phyloP scores from a whole-genome alignment of 2,329 filamentous ascomycete species.

The Macroventuria anomochaeta region DNA sequence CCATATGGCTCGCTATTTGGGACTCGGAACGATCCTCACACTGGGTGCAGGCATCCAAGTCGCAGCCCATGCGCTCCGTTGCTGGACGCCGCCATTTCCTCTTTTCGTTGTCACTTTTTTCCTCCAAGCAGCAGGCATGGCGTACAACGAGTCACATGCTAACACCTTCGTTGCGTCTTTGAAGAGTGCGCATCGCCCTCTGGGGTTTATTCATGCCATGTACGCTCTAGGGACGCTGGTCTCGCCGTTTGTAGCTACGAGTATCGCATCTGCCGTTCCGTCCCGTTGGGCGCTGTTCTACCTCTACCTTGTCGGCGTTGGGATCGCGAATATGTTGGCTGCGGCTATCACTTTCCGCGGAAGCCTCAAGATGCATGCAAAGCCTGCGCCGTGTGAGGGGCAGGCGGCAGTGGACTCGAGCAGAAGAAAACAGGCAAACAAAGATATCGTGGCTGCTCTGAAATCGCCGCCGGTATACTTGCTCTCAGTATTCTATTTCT shows the following conservation, averaged over 20 bases:
- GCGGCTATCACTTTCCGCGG: background rate
- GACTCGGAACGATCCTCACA: slow-evolving; percentile 63
- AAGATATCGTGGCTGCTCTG: slow-evolving; percentile 44
- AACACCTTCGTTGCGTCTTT: slow-evolving; percentile 66
- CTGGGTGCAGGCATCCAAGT: slow-evolving; percentile 65
- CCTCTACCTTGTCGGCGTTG: slow-evolving; percentile 3
- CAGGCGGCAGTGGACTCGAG: background rate
- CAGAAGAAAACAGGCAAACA: background rate
- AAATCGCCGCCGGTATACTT: slow-evolving; percentile 61
- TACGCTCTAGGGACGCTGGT: slow-evolving; percentile 64
- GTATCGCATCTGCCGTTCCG: slow-evolving; percentile 51
- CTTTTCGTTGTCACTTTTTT: slow-evolving; percentile 66
- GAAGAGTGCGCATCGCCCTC: slow-evolving; percentile 63
- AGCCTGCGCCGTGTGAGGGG: background rate
- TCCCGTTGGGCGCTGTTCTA: slow-evolving; percentile 58
- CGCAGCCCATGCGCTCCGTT: slow-evolving; percentile 60
- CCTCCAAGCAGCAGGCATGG: slow-evolving; percentile 65
- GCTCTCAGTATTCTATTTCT: slow-evolving; percentile 60
- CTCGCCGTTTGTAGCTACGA: slow-evolving; percentile 57
- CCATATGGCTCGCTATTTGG: slow-evolving; percentile 59
- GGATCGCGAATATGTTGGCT: background rate
- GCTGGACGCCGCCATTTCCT: slow-evolving; percentile 64
- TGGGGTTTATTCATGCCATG: slow-evolving; percentile 70
- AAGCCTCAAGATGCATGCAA: background rate
- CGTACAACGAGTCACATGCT: slow-evolving; percentile 68